phyloP scores from a whole-genome alignment of 2,329 filamentous ascomycete genomes.

The Teratosphaeria zuluensis region DNA sequence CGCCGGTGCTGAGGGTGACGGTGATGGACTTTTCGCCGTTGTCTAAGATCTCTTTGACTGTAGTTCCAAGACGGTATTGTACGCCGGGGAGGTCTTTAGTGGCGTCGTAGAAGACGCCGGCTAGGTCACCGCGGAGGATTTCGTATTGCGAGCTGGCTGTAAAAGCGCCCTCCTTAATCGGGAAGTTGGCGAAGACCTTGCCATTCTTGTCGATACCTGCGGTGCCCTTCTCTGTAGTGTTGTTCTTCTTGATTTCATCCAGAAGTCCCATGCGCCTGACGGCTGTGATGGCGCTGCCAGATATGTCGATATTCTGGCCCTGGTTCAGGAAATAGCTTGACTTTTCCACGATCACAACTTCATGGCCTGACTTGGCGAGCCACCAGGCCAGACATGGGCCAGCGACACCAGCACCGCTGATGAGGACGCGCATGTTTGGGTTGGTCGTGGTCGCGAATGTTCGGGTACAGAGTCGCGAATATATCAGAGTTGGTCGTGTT shows the following conservation, averaged over 20 bases:
- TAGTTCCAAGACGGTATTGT: conserved; percentile 7
- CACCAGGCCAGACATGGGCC: conserved; percentile 14
- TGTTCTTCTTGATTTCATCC: conserved; percentile 8
- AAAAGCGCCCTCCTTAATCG: conserved; percentile 9
- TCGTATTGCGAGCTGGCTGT: conserved; percentile 24
- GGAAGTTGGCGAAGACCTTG: conserved; percentile 11
- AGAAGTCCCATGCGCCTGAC: conserved; percentile 19
- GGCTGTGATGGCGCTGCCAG: conserved; percentile 17
- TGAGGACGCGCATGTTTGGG: conserved; percentile 7
- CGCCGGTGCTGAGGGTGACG: neutral
- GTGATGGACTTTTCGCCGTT: neutral
- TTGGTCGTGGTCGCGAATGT: too few species aligned
- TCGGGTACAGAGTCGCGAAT: too few species aligned
- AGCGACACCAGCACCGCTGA: conserved; percentile 16
- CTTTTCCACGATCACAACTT: conserved; percentile 15
- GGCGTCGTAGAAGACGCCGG: conserved; percentile 31
- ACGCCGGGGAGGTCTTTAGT: conserved; percentile 11
- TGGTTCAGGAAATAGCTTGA: conserved; percentile 1
- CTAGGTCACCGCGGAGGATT: conserved; percentile 46
- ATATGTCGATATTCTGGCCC: conserved; percentile 22
- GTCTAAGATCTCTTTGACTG: neutral
- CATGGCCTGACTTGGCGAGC: conserved; percentile 8
- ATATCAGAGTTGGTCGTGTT: too few species aligned
- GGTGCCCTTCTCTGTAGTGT: conserved; percentile 17
- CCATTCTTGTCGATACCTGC: conserved; percentile 15